These are phyloP conservation scores for Arxiozyma heterogenica DNA, from an alignment of 1,139 yeast species.

Conservation along the genomic window DNA sequence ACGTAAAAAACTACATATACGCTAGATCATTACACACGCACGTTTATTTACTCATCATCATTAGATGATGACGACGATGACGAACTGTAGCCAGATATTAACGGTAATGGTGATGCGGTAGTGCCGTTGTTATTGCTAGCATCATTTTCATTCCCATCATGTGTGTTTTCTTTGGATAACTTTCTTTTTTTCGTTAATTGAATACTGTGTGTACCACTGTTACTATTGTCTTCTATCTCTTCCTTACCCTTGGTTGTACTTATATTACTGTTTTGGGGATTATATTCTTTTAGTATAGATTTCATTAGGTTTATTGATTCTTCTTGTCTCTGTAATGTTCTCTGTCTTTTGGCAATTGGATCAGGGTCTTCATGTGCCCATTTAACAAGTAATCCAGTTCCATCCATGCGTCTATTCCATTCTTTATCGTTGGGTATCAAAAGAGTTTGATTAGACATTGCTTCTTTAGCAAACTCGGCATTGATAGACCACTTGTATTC, in stretches of 20 bases:
- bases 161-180: not conserved
- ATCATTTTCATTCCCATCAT: not conserved
- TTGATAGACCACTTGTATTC: conserved; percentile 56
- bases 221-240: not conserved
- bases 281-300: conserved; percentile 12
- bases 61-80: not conserved
- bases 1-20: not conserved
- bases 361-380: conserved; percentile 93
- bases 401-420: conserved; percentile 23
- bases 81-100: not conserved
- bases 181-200: not conserved
- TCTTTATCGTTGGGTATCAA: conserved; percentile 39
- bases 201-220: not conserved
- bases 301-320: conserved; percentile 20
- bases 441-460: conserved; percentile 75
- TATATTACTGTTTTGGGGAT: not conserved
- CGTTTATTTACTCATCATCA: not conserved
- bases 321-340: conserved; percentile 31
- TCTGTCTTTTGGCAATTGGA: conserved; percentile 52
- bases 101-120: not conserved
- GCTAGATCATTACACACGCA: not conserved
- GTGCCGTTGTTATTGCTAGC: not conserved
- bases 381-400: conserved; percentile 54
- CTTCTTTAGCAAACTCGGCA: conserved; percentile 93
- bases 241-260: not conserved